Evolutionary conservation across 2,329 filamentous ascomycete genomes (phyloP).

Genomic region (Alternaria arbusti): DNA sequence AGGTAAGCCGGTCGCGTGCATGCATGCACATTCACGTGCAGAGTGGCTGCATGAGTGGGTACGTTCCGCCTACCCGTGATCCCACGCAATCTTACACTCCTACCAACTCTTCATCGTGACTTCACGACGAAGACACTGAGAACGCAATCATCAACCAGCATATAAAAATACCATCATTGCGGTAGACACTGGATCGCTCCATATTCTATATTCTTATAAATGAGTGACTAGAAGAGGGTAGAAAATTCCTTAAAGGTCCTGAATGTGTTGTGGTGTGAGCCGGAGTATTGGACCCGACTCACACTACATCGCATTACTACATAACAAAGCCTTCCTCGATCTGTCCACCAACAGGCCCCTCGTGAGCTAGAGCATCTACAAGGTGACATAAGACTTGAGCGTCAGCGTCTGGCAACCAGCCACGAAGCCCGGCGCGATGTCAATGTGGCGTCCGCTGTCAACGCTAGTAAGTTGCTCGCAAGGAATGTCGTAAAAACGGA

Average conservation of each 20-base stretch:
- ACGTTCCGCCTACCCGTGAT: neutral
- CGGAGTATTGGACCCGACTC: conserved; percentile 8
- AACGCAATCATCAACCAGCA: neutral
- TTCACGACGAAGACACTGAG: neutral
- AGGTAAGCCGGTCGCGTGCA: neutral
- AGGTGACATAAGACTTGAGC: conserved; percentile 11
- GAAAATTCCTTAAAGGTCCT: neutral
- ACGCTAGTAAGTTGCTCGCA: neutral
- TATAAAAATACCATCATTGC: no score
- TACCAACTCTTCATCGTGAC: neutral
- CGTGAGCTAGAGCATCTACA: neutral
- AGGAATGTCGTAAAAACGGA: conserved; percentile 11
- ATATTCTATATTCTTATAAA: neutral
- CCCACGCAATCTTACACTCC: neutral
- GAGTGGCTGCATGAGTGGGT: neutral
- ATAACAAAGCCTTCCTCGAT: neutral
- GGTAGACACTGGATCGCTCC: neutral
- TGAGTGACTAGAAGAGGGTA: neutral
- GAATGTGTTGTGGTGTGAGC: neutral
- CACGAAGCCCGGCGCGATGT: conserved; percentile 3
- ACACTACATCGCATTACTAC: neutral
- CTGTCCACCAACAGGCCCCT: neutral
- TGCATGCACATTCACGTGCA: neutral
- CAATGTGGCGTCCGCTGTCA: conserved; percentile 1
- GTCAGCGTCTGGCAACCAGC: conserved; percentile 7